A percentile compares a stretch with the other conserved stretches of the same genome.
phyloP scores from a whole-genome alignment of 2,329 filamentous ascomycete species.

The Raffaelea ambrosiae region DNA sequence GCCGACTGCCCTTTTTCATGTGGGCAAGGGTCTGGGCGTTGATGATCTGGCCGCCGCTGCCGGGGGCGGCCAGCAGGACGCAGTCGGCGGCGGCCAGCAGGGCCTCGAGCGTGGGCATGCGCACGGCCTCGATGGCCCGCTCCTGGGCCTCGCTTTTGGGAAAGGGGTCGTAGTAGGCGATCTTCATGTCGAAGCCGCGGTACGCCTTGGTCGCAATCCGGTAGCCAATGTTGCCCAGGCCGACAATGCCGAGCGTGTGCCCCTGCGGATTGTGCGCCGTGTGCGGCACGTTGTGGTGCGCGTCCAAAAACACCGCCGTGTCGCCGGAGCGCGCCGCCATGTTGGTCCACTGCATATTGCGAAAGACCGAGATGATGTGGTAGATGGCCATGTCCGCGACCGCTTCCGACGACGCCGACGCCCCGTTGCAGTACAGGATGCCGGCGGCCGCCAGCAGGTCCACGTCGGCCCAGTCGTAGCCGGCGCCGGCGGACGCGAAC shows the following conservation, averaged over 20 bases:
- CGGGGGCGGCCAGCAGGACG: constrained; percentile 53
- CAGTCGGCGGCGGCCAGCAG: constrained; percentile 49
- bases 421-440: constrained; percentile 65
- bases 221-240: constrained; percentile 47
- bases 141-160: constrained; percentile 45
- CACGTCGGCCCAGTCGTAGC: constrained; percentile 60
- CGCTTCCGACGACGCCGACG: constrained; percentile 59
- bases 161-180: constrained; percentile 37
- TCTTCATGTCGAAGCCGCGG: constrained; percentile 53
- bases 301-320: constrained; percentile 25
- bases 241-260: constrained; percentile 47
- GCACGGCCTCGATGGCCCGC: constrained; percentile 31
- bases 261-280: constrained; percentile 49
- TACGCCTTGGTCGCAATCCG: constrained; percentile 46
- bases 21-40: constrained; percentile 38
- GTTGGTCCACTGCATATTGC: constrained; percentile 57
- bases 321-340: constrained; percentile 33
- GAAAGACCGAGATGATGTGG: constrained; percentile 61
- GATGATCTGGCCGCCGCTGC: constrained; percentile 35
- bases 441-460: constrained; percentile 47
- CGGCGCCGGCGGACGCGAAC: constrained; percentile 56
- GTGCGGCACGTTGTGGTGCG: constrained; percentile 7
- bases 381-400: constrained; percentile 65
- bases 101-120: constrained; percentile 33
- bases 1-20: constrained; percentile 45